Conservation (phyloP, 1,284 basidiomycete species). For the Porogramme epimiltina region DNA sequence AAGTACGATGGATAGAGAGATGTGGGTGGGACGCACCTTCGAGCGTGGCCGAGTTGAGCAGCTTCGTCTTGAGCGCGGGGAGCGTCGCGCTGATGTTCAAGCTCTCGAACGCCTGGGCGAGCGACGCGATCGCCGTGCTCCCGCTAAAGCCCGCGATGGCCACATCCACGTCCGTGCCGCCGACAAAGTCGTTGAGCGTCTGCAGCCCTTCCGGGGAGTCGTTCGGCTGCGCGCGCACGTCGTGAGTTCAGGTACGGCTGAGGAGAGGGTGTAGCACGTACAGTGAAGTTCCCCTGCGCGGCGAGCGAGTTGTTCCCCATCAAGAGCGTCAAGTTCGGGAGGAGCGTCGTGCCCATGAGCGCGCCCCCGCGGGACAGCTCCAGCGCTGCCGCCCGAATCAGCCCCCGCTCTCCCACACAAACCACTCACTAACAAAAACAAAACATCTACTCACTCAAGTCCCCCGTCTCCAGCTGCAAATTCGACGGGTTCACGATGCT, state of each 20-base stretch:
- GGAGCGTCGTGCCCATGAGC: slow-evolving; percentile 56
- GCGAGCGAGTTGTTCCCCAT: slow-evolving; percentile 60
- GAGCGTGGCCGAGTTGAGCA: slow-evolving; percentile 61
- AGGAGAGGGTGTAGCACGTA: slow-evolving; percentile 34
- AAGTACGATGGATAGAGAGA: slow-evolving; percentile 13
- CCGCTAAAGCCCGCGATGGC: slow-evolving; percentile 58
- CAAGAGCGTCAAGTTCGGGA: slow-evolving; percentile 59
- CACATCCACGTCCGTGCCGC: slow-evolving; percentile 57
- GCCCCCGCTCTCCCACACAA: not conserved
- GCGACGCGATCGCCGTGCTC: slow-evolving; percentile 63
- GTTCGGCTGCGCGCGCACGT: slow-evolving; percentile 42
- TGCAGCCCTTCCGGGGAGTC: slow-evolving; percentile 59
- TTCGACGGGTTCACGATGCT: slow-evolving; percentile 76
- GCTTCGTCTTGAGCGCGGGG: slow-evolving; percentile 60
- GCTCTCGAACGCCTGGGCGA: slow-evolving; percentile 64
- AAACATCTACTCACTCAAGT: slow-evolving; percentile 60
- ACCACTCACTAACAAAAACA: too few relatives aligned
- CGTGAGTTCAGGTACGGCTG: slow-evolving; percentile 32
- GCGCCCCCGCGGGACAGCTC: slow-evolving; percentile 56
- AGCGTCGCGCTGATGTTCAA: slow-evolving; percentile 61
- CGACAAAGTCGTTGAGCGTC: slow-evolving; percentile 73
- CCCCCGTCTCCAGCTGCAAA: slow-evolving; percentile 61
- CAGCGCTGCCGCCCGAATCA: slow-evolving; percentile 30
- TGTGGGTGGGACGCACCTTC: slow-evolving; percentile 36
- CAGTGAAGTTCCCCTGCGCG: slow-evolving; percentile 50